Conservation (phyloP, 2,329 filamentous ascomycete genomes). For the Colletotrichum theobromicola region DNA sequence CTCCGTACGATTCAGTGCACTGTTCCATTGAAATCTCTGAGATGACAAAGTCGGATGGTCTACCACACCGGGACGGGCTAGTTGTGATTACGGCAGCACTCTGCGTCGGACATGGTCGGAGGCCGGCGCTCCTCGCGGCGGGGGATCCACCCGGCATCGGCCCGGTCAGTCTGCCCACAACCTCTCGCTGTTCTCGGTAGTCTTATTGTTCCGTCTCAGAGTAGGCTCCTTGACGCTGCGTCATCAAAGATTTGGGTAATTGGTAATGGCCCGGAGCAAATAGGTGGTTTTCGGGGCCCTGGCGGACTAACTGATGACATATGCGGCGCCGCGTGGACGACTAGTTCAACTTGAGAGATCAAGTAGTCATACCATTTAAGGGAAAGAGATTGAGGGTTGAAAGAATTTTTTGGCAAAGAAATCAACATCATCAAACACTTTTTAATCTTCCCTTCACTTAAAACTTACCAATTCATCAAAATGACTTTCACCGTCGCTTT, state of each 20-base stretch:
- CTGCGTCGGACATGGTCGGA: not conserved
- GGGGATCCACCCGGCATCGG: not conserved
- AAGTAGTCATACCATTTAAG: not conserved
- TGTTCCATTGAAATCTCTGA: not conserved
- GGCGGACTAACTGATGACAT: not conserved
- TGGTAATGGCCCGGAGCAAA: not conserved
- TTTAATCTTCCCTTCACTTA: not conserved
- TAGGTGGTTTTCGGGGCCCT: not conserved
- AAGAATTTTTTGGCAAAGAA: not conserved
- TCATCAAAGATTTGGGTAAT: not conserved
- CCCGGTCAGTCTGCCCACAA: not conserved
- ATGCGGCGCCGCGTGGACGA: not conserved
- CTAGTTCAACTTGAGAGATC: not conserved
- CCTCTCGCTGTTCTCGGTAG: not conserved
- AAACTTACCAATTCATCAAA: not conserved
- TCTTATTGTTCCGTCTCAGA: not conserved
- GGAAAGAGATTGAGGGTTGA: too few relatives aligned
- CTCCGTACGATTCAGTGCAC: not conserved
- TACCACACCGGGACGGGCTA: not conserved
- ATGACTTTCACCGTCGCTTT: conserved; percentile 30
- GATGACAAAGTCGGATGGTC: not conserved
- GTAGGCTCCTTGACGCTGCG: not conserved
- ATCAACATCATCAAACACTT: not conserved
- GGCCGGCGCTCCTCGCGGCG: not conserved
- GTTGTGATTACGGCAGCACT: not conserved